Conservation (phyloP, 805 yeast genomes). For the Isabelozyma rhagii region DNA sequence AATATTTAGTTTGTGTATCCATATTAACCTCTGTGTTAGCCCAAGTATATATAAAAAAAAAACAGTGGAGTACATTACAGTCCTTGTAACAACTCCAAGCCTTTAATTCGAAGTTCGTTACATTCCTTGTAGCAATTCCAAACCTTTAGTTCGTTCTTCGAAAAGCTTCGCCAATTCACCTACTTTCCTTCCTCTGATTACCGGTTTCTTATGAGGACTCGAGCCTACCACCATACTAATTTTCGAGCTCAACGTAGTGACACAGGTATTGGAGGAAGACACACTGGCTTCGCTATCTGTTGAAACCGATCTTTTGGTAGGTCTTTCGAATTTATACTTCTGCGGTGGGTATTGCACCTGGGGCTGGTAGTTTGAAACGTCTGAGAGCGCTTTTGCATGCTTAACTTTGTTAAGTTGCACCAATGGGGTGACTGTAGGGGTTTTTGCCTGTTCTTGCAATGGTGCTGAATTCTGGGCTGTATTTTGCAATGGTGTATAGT, state of each 20-base stretch:
- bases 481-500: too few species aligned
- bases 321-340: slow-evolving; percentile 25
- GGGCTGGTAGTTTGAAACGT: slow-evolving; percentile 17
- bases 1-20: background rate
- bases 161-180: slow-evolving; percentile 60
- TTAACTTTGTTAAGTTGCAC: background rate
- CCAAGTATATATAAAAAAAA: slow-evolving; percentile 1
- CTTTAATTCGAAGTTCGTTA: slow-evolving; percentile 14
- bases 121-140: slow-evolving; percentile 22
- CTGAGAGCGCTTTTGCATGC: slow-evolving; percentile 8
- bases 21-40: slow-evolving; percentile 4
- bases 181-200: slow-evolving; percentile 55
- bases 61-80: background rate
- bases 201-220: slow-evolving; percentile 27
- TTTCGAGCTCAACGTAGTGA: background rate
- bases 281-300: slow-evolving; percentile 57
- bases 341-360: slow-evolving; percentile 36
- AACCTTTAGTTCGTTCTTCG: slow-evolving; percentile 53
- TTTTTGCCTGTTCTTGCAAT: background rate
- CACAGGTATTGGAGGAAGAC: background rate
- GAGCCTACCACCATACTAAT: background rate
- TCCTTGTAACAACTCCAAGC: slow-evolving; percentile 25
- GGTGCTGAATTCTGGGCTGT: background rate
- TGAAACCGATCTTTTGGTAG: slow-evolving; percentile 37
- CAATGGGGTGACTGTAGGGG: background rate